phyloP scores from a whole-genome alignment of 2,329 filamentous ascomycete genomes.

The Teratosphaeria nubilosa region DNA sequence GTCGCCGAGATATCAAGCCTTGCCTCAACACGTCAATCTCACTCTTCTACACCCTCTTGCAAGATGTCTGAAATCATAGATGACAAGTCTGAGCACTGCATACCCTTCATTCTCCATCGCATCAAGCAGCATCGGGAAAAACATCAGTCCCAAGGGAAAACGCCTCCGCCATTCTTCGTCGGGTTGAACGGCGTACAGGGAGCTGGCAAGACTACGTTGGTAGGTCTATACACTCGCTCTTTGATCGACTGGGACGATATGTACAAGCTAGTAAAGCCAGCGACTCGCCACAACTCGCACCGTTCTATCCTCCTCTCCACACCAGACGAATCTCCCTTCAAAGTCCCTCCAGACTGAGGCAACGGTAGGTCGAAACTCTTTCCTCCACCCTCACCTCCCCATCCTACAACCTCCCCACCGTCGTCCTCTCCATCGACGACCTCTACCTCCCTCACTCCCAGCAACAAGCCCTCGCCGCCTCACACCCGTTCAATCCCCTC shows the following conservation, averaged over 20 bases:
- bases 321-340: neutral
- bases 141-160: slow-evolving; percentile 25
- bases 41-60: neutral
- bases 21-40: neutral
- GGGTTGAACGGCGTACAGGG: slow-evolving; percentile 89
- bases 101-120: slow-evolving; percentile 62
- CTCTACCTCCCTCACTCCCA: slow-evolving; percentile 69
- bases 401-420: slow-evolving; percentile 51
- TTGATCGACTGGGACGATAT: neutral
- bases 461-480: slow-evolving; percentile 54
- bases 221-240: slow-evolving; percentile 23
- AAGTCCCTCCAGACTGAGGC: slow-evolving; percentile 3
- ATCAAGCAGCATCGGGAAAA: slow-evolving; percentile 42
- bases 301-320: too few species aligned
- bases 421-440: slow-evolving; percentile 78
- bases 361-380: slow-evolving; percentile 35
- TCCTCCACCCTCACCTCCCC: slow-evolving; percentile 48
- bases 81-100: slow-evolving; percentile 68
- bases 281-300: neutral
- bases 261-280: neutral
- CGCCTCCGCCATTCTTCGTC: slow-evolving; percentile 62
- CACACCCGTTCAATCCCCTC: slow-evolving; percentile 61
- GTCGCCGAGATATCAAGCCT: neutral
- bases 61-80: slow-evolving; percentile 51
- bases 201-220: slow-evolving; percentile 83